Percentiles rank a stretch among this genome's conserved stretches.
Conservation (phyloP, 306 rosid species). For the Rosa multiflora region DNA sequence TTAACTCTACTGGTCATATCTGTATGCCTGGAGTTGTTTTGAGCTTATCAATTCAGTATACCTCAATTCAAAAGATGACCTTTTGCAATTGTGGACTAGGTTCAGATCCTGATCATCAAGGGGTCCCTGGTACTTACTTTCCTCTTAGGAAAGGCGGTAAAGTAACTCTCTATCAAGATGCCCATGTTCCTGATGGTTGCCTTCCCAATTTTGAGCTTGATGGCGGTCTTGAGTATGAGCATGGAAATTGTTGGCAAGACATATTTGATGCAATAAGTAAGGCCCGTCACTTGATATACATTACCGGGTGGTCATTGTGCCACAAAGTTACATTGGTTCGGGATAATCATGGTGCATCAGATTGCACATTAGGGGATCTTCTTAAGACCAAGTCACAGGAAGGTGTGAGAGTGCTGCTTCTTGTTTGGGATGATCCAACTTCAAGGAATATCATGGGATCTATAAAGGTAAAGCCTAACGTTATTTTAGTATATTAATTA, state of each 20-base stretch:
- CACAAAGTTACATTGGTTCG: conserved; percentile 64
- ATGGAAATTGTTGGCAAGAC: conserved; percentile 67
- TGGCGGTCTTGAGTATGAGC: conserved; percentile 44
- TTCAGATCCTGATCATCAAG: conserved; percentile 43
- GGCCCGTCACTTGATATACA: conserved; percentile 66
- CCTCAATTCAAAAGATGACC: conserved; percentile 40
- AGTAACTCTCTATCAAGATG: conserved; percentile 85
- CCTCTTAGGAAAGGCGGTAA: conserved; percentile 73
- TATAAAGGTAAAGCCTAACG: conserved; percentile 48
- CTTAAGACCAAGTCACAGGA: conserved; percentile 75
- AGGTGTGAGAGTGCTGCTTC: conserved; percentile 85
- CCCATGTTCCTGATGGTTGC: conserved; percentile 57
- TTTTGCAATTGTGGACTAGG: conserved; percentile 46
- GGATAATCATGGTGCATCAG: conserved; percentile 30
- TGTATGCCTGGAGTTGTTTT: conserved; percentile 58
- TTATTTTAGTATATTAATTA: conserved; percentile 3
- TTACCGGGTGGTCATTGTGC: conserved; percentile 85
- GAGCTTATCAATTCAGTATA: conserved; percentile 68
- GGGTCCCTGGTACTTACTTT: conserved; percentile 73
- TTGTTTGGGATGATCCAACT: conserved; percentile 94
- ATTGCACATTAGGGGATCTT: conserved; percentile 62
- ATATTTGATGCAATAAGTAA: conserved; percentile 64
- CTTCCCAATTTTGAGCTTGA: conserved; percentile 54
- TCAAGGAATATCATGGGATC: conserved; percentile 63
- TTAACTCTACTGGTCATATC: conserved; percentile 48